Conservation (phyloP, 306 rosid species). For the Citrullus mucosospermus region DNA sequence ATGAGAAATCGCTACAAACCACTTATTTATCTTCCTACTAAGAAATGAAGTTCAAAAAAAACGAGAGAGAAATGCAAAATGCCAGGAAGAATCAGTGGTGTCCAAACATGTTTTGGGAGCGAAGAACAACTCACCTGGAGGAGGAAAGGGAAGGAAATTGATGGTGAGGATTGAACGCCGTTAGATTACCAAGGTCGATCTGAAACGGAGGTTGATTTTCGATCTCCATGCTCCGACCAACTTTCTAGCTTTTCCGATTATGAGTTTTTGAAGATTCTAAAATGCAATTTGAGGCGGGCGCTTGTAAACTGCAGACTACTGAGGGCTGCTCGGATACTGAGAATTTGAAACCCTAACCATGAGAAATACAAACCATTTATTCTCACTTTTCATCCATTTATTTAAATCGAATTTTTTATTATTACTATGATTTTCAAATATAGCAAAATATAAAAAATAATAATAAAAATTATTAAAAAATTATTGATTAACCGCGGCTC, state of each 20-base stretch:
- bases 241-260: not conserved
- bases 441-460: too few relatives aligned
- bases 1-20: not conserved
- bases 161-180: slow-evolving; percentile 47
- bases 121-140: slow-evolving; percentile 21
- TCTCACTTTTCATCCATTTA: too few relatives aligned
- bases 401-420: too few relatives aligned
- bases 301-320: not conserved
- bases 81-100: not conserved
- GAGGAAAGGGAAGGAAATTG: slow-evolving; percentile 30
- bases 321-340: not conserved
- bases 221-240: not conserved
- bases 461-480: too few relatives aligned
- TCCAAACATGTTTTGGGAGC: not conserved
- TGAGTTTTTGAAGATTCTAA: not conserved
- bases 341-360: not conserved
- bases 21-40: not conserved
- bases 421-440: too few relatives aligned
- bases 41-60: not conserved
- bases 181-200: slow-evolving; percentile 65
- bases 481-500: too few relatives aligned
- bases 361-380: too few relatives aligned
- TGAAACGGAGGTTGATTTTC: slow-evolving; percentile 25
- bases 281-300: not conserved
- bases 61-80: not conserved